phyloP scores from a whole-genome alignment of 2,329 filamentous ascomycete species.

The Talaromyces verruculosus region DNA sequence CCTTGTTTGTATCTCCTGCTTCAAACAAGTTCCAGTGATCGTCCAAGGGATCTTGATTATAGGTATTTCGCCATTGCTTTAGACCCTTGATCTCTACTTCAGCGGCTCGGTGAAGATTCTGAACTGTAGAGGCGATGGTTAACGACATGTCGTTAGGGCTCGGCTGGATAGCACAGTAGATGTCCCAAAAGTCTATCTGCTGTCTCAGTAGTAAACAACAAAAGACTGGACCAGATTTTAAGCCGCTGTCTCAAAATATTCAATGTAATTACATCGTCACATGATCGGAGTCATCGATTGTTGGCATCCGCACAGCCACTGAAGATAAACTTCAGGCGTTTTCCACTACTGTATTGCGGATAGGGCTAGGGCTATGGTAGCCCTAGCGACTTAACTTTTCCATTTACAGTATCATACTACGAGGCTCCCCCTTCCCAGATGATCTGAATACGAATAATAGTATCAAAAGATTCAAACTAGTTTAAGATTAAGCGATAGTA shows the following conservation, averaged over 20 bases:
- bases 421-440: not conserved
- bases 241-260: not conserved
- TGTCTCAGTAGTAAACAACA: not conserved
- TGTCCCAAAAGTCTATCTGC: not conserved
- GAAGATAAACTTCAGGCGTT: constrained; percentile 3
- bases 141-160: not conserved
- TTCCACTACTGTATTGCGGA: not conserved
- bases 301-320: not conserved
- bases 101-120: constrained; percentile 1
- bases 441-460: not conserved
- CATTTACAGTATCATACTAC: not conserved
- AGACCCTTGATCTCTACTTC: not conserved
- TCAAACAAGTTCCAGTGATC: not conserved
- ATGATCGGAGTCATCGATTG: not conserved
- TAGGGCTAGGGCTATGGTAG: not conserved
- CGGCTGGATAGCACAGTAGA: not conserved
- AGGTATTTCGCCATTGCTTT: not conserved
- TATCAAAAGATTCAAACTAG: not conserved
- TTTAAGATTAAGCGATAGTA: not conserved
- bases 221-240: not conserved
- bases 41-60: not conserved
- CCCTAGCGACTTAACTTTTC: not conserved
- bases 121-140: not conserved
- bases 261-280: not conserved
- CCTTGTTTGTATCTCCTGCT: not conserved